Percentiles rank a stretch among this genome's conserved stretches.
Conservation (phyloP, 2,329 filamentous ascomycete genomes). For the Fusarium heterosporum region DNA sequence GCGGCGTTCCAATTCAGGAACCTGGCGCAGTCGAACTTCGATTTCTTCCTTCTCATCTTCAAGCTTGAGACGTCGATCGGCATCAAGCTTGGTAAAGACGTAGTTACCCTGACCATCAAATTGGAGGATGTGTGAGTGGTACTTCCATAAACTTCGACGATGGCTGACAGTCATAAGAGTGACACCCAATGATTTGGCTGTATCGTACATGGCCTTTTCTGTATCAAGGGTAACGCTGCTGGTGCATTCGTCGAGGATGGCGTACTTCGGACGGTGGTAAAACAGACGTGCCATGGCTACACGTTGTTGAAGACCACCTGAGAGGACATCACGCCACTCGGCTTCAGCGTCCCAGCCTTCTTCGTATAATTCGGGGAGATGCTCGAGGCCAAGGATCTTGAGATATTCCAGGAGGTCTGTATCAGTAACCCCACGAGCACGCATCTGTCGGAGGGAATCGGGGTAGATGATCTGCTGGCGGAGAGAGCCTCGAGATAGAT, state of each 20-base stretch:
- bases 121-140: slow-evolving; percentile 93
- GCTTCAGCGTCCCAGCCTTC: slow-evolving; percentile 92
- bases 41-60: slow-evolving; percentile 98
- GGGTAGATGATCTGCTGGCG: slow-evolving; percentile 98
- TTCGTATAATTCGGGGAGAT: slow-evolving; percentile 80
- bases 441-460: slow-evolving; percentile 88
- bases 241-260: slow-evolving; percentile 97
- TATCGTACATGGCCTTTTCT: slow-evolving; percentile 97
- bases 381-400: slow-evolving; percentile 82
- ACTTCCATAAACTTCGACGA: slow-evolving; percentile 92
- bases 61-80: slow-evolving; percentile 82
- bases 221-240: slow-evolving; percentile 94
- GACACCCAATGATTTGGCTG: slow-evolving; percentile 89
- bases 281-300: slow-evolving; percentile 96
- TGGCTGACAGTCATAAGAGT: slow-evolving; percentile 98
- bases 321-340: slow-evolving; percentile 95
- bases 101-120: slow-evolving; percentile 96
- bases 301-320: slow-evolving; percentile 91
- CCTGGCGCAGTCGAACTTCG: slow-evolving; percentile 83
- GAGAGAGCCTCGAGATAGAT: slow-evolving; percentile 90
- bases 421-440: slow-evolving; percentile 84
- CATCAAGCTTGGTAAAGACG: slow-evolving; percentile 90
- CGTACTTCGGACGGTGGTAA: slow-evolving; percentile 92
- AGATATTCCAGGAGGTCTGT: slow-evolving; percentile 82
- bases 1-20: slow-evolving; percentile 88